A percentile compares a stretch with the other conserved stretches of the same genome.
These are phyloP conservation scores for Macadamia tetraphylla DNA, from an alignment of 164 flowering plant species.

Conservation along the genomic window DNA sequence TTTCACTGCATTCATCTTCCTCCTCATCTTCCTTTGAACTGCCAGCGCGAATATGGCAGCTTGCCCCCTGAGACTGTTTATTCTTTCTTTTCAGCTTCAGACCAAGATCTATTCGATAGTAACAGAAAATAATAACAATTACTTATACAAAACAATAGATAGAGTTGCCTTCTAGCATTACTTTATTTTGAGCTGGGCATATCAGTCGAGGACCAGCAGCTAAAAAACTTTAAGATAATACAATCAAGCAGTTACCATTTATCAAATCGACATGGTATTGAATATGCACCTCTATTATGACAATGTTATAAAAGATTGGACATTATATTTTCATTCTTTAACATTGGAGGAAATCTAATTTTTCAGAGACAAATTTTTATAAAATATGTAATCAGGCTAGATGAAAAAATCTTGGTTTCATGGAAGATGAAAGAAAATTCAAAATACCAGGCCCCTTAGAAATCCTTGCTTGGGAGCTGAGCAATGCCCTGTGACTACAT, in stretches of 20 bases:
- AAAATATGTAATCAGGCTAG: too few relatives aligned
- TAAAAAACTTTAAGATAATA: too few relatives aligned
- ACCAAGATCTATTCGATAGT: conserved; percentile 20
- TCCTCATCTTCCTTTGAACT: conserved; percentile 18
- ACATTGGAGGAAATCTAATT: too few relatives aligned
- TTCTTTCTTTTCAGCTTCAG: conserved; percentile 14
- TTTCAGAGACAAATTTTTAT: too few relatives aligned
- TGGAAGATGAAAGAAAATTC: background rate
- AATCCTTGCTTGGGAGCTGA: conserved; percentile 16
- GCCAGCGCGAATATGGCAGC: background rate
- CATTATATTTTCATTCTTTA: too few relatives aligned
- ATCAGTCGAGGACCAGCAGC: too few relatives aligned
- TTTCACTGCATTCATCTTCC: conserved; percentile 13
- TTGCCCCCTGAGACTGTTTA: conserved; percentile 13
- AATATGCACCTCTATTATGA: too few relatives aligned
- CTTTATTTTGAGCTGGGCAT: background rate
- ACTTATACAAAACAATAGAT: background rate
- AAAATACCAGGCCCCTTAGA: conserved; percentile 26
- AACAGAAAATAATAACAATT: conserved; percentile 1
- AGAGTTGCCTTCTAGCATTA: background rate
- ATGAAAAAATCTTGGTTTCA: too few relatives aligned
- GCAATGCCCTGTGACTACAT: conserved; percentile 31
- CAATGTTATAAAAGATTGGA: too few relatives aligned
- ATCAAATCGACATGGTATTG: too few relatives aligned
- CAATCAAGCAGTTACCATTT: too few relatives aligned